phyloP scores from a whole-genome alignment of 2,329 filamentous ascomycete species.

The Fusarium agapanthi region DNA sequence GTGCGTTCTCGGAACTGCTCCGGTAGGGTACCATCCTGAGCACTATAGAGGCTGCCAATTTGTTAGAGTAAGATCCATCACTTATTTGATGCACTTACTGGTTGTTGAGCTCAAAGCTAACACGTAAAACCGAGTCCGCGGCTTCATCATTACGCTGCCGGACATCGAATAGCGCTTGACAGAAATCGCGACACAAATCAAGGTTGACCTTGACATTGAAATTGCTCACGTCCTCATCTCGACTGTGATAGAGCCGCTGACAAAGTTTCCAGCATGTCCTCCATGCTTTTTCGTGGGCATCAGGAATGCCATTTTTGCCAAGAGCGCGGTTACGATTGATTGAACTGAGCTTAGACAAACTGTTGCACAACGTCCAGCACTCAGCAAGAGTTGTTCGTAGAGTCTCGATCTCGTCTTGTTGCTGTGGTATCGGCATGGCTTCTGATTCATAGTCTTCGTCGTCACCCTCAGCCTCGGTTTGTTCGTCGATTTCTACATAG shows the following conservation, averaged over 20 bases:
- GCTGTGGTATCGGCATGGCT: conserved; percentile 51
- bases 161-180: conserved; percentile 89
- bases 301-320: conserved; percentile 75
- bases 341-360: conserved; percentile 83
- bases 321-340: conserved; percentile 84
- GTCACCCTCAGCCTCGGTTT: conserved; percentile 62
- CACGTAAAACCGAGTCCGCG: conserved; percentile 85
- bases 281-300: conserved; percentile 89
- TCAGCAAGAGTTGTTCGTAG: conserved; percentile 82
- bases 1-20: conserved; percentile 90
- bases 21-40: conserved; percentile 81
- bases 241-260: conserved; percentile 85
- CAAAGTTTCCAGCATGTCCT: conserved; percentile 94
- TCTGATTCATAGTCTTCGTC: conserved; percentile 61
- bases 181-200: conserved; percentile 91
- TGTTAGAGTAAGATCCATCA: conserved; percentile 39
- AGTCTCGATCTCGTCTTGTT: conserved; percentile 70
- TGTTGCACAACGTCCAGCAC: conserved; percentile 95
- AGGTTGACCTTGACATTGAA: conserved; percentile 77
- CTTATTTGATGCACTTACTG: conserved; percentile 63
- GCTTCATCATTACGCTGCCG: conserved; percentile 79
- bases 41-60: conserved; percentile 76
- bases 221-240: conserved; percentile 73
- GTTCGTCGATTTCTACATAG: conserved; percentile 63
- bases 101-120: conserved; percentile 95